phyloP scores from a whole-genome alignment of 2,329 filamentous ascomycete genomes.

The Diaporthe sp. region DNA sequence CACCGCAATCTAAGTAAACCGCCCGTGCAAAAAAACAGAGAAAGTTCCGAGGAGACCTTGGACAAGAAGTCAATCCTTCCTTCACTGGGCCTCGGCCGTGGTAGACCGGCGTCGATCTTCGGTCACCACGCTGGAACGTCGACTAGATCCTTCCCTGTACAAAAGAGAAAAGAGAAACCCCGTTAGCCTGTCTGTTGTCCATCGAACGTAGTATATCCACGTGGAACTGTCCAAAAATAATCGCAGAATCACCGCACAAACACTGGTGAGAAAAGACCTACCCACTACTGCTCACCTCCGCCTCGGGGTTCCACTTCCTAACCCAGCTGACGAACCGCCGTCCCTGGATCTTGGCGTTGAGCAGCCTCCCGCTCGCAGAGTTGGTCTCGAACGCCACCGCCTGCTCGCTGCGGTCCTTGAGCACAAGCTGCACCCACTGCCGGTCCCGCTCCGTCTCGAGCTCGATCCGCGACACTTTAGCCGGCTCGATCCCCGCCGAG shows the following conservation, averaged over 20 bases:
- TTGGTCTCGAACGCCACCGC: conserved; percentile 36
- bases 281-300: conserved; percentile 21
- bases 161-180: neutral
- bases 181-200: neutral
- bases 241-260: too few relatives aligned
- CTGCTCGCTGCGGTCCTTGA: conserved; percentile 33
- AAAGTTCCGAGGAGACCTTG: neutral
- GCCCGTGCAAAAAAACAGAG: too few relatives aligned
- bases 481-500: conserved; percentile 29
- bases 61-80: neutral
- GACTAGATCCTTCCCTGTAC: conserved; percentile 16
- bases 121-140: neutral
- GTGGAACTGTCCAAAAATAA: too few relatives aligned
- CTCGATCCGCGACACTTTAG: conserved; percentile 32
- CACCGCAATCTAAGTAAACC: neutral
- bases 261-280: neutral
- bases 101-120: conserved; percentile 11
- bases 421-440: conserved; percentile 30
- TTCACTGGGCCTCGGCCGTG: conserved; percentile 11
- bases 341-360: conserved; percentile 33
- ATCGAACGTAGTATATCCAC: neutral
- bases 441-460: conserved; percentile 8
- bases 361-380: conserved; percentile 11
- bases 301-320: conserved; percentile 28
- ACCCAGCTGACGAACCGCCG: conserved; percentile 35